A percentile compares a stretch with the other conserved stretches of the same genome.
Evolutionary conservation across 257 asterid species (phyloP).

Genomic region (Solanum paucissectum): DNA sequence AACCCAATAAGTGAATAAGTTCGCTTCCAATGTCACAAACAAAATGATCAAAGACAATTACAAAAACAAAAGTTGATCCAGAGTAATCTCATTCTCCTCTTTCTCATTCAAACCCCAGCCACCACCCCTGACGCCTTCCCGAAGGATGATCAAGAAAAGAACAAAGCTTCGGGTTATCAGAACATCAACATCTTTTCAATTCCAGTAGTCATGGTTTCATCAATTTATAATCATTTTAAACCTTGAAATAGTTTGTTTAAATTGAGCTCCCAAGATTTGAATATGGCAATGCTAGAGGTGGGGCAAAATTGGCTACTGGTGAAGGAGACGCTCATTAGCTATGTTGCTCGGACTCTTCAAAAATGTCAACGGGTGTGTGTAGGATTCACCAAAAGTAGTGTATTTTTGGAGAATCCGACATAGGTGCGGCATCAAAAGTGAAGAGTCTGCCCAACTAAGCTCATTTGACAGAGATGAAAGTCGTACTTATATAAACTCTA

Average conservation of each 20-base stretch:
- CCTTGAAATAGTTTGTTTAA: neutral
- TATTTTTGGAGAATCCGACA: neutral
- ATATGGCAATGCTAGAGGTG: neutral
- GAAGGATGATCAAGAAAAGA: neutral
- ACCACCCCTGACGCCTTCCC: neutral
- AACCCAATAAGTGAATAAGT: neutral
- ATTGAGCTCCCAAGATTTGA: neutral
- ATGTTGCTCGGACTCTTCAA: neutral
- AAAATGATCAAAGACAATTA: neutral
- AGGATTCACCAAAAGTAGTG: neutral
- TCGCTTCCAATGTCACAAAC: neutral
- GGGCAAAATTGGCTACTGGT: neutral
- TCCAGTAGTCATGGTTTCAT: neutral
- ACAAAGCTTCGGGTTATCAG: neutral
- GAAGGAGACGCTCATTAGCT: neutral
- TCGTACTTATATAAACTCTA: neutral
- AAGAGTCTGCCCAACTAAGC: neutral
- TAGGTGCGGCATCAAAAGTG: neutral
- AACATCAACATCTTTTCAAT: neutral
- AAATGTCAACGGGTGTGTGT: neutral
- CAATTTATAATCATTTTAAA: neutral
- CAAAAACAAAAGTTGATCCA: neutral
- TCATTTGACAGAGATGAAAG: neutral
- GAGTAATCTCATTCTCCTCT: neutral
- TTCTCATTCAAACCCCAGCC: neutral